Base-by-base conservation (phyloP, 106 monocot species). In the Apostasia ramifera region DNA sequence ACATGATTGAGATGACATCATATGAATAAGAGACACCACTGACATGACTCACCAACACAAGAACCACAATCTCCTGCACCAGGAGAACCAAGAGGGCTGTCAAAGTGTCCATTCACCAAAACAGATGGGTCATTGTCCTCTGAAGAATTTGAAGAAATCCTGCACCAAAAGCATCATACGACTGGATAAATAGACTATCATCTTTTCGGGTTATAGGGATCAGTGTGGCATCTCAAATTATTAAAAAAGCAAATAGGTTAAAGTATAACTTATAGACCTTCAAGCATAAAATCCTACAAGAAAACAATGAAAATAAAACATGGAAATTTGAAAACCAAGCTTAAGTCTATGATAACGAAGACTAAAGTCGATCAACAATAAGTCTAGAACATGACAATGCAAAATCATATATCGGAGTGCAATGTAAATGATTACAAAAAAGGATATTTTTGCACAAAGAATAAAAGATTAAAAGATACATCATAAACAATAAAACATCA, bases 21-120 rank as follows among this genome's bases (percentile, higher is more conserved):
- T 60, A 42, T 51, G 61, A 76, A 40, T 37, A 43, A 3, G 47
- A 13, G 40, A 45, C 4, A 12, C 51, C 15, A 54, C 38, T 3
- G 26, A 49, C 11, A 72, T 55, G 66, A 78, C 88, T 81, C 57
- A 98, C 98, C 98, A 80, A 98, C 90, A 80, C 98, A 98, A 83
- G 98, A 98, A 81, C 87, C 98, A 83, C 98, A 98, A 66, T 98
- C 98, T 4, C 77, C 90, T 55, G 98, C 98, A 71, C 93, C 98
- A 77, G 90, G 85, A 78, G 98, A 98, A 47, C 98, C 98, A 75
- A 90, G 79, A 66, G 93, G 90, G 71, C 98, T 81, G 65, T 98
- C 98, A 90, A 78, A 98, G 81, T 98, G 98, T 11, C 89, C 93
- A 80, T 98, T 98, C 57, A 98, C 79, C 71, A 98, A 73, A 77